A percentile compares a stretch with the other conserved stretches of the same genome.
phyloP scores from a whole-genome alignment of 2,329 filamentous ascomycete species.

The Stachybotrys elegans region DNA sequence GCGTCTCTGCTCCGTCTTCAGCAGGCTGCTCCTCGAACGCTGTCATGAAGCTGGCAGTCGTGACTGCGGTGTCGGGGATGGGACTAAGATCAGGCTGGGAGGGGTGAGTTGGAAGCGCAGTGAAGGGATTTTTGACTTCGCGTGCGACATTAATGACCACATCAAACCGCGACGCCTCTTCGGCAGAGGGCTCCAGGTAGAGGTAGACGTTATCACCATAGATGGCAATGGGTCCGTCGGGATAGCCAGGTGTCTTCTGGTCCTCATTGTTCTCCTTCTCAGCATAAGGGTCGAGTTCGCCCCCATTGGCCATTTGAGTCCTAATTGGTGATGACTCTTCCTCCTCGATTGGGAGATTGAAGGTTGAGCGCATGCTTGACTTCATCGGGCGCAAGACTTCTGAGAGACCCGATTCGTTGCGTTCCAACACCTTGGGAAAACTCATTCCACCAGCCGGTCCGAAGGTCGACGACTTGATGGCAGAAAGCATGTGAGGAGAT shows the following conservation, averaged over 20 bases:
- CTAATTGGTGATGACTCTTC: constrained; percentile 56
- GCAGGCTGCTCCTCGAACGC: constrained; percentile 51
- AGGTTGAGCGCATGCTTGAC: constrained; percentile 27
- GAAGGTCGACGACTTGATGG: constrained; percentile 53
- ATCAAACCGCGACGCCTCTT: constrained; percentile 73
- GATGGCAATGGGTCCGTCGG: constrained; percentile 75
- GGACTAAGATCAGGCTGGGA: constrained; percentile 34
- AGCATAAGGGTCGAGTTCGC: constrained; percentile 50
- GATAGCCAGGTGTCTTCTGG: constrained; percentile 77
- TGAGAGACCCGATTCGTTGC: constrained; percentile 56
- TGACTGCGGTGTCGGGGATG: constrained; percentile 49
- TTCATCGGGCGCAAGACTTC: constrained; percentile 51
- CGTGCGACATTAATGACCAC: constrained; percentile 81
- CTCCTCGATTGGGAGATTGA: constrained; percentile 43
- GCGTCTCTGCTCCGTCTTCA: constrained; percentile 37
- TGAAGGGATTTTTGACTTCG: constrained; percentile 75
- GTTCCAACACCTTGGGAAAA: constrained; percentile 55
- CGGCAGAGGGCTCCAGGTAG: constrained; percentile 73
- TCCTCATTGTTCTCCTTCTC: constrained; percentile 72
- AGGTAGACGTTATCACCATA: constrained; percentile 74
- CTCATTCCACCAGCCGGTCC: constrained; percentile 60
- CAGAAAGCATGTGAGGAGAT: constrained; percentile 61
- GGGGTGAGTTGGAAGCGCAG: constrained; percentile 18
- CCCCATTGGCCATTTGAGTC: constrained; percentile 57
- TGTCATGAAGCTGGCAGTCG: constrained; percentile 53